phyloP scores from a whole-genome alignment of 2,329 filamentous ascomycete genomes.

The Rachicladosporium sp. region DNA sequence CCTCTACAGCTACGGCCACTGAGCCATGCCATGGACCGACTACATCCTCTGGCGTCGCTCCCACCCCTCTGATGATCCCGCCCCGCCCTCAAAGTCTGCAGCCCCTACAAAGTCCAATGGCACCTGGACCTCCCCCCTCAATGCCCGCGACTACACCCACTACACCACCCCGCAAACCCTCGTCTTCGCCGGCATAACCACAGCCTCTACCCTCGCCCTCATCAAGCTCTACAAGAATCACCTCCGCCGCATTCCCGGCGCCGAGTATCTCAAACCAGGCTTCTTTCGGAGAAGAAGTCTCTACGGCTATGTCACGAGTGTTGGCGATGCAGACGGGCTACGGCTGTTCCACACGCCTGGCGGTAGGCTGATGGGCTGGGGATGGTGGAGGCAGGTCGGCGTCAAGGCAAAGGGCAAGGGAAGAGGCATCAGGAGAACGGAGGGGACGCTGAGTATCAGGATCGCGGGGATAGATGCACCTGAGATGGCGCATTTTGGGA shows the following conservation, averaged over 20 bases:
- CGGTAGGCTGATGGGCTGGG: constrained; percentile 79
- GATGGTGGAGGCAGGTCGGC: constrained; percentile 25
- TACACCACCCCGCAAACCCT: constrained; percentile 9
- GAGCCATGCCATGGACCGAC: too few relatives aligned
- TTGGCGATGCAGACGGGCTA: constrained; percentile 95
- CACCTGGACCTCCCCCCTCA: constrained; percentile 4
- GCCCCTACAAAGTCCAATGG: neutral
- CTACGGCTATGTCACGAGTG: constrained; percentile 78
- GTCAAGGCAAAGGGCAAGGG: constrained; percentile 7
- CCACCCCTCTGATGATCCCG: too few relatives aligned
- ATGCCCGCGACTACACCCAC: constrained; percentile 4
- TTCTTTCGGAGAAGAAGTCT: constrained; percentile 66
- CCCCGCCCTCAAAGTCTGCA: too few relatives aligned
- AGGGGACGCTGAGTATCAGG: constrained; percentile 59
- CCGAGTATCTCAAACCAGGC: constrained; percentile 59
- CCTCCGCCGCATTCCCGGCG: constrained; percentile 70
- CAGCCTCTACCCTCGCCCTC: constrained; percentile 41
- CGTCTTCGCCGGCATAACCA: constrained; percentile 35
- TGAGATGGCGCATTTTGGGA: constrained; percentile 84
- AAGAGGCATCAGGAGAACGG: constrained; percentile 24
- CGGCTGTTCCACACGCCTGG: constrained; percentile 89
- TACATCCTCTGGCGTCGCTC: too few relatives aligned
- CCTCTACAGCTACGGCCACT: too few relatives aligned
- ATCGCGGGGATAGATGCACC: constrained; percentile 89
- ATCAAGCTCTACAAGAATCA: constrained; percentile 55